Conservation (phyloP, 78 protist species). For the Trichosphaerium sp. region DNA sequence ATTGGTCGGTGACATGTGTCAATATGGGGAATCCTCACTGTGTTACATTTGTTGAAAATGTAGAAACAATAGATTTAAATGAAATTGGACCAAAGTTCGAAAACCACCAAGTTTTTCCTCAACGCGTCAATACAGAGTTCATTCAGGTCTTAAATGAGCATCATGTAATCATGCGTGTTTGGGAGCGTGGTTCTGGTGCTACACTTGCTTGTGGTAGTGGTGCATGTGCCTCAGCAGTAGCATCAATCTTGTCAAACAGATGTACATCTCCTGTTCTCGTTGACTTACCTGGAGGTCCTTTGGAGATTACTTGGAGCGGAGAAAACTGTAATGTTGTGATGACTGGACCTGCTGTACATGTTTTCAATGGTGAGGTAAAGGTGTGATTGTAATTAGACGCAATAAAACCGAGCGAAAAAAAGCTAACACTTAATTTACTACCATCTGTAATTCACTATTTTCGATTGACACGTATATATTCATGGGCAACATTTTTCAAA, state of each 20-base stretch:
- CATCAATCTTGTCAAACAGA: slow-evolving; percentile 28
- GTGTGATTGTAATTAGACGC: too few relatives aligned
- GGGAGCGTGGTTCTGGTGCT: slow-evolving; percentile 61
- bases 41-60: slow-evolving; percentile 32
- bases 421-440: too few relatives aligned
- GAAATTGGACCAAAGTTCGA: slow-evolving; percentile 35
- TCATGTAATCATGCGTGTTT: slow-evolving; percentile 31
- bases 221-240: slow-evolving; percentile 48
- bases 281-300: slow-evolving; percentile 39
- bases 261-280: slow-evolving; percentile 8
- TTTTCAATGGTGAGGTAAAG: too few relatives aligned
- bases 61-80: slow-evolving; percentile 23
- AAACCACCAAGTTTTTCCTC: slow-evolving; percentile 38
- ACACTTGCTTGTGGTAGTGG: slow-evolving; percentile 63
- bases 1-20: slow-evolving; percentile 19
- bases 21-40: slow-evolving; percentile 62
- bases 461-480: too few relatives aligned
- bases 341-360: too few relatives aligned
- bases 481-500: too few relatives aligned
- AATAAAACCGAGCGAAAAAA: too few relatives aligned
- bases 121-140: slow-evolving; percentile 32
- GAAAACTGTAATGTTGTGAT: too few relatives aligned
- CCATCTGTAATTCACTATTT: too few relatives aligned
- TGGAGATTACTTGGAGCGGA: slow-evolving; percentile 43
- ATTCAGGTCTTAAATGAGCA: slow-evolving; percentile 20